Percentiles rank a stretch among this genome's conserved stretches.
Conservation (phyloP, 2,329 filamentous ascomycete genomes). For the Penicillium verrucosum region DNA sequence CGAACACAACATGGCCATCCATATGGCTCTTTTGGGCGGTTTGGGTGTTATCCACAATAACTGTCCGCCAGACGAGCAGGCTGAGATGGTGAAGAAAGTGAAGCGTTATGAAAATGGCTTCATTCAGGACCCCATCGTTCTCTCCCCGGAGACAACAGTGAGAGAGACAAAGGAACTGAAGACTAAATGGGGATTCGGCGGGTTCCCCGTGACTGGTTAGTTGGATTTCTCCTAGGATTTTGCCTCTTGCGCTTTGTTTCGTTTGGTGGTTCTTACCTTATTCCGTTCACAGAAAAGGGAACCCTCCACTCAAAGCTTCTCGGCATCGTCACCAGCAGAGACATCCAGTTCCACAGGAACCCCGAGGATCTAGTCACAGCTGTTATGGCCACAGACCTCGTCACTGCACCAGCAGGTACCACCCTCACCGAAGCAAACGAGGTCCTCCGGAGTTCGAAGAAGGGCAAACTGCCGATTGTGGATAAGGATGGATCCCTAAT, state of each 20-base stretch:
- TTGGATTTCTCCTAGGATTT: not conserved
- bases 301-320: conserved; percentile 92
- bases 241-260: not conserved
- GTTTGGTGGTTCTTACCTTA: not conserved
- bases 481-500: conserved; percentile 80
- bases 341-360: conserved; percentile 93
- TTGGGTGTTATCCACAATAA: conserved; percentile 95
- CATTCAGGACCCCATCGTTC: conserved; percentile 92
- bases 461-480: conserved; percentile 94
- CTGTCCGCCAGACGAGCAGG: conserved; percentile 94
- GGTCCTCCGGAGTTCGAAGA: conserved; percentile 92
- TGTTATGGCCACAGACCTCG: conserved; percentile 93
- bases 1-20: conserved; percentile 98
- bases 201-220: conserved; percentile 97
- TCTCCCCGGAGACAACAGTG: conserved; percentile 81
- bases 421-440: conserved; percentile 85
- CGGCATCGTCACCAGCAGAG: conserved; percentile 95
- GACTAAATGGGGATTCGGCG: conserved; percentile 97
- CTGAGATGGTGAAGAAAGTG: conserved; percentile 98
- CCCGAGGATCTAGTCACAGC: conserved; percentile 68
- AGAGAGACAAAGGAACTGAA: conserved; percentile 88
- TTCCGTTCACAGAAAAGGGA: conserved; percentile 66
- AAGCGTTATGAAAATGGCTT: conserved; percentile 99
- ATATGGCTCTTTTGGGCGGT: conserved; percentile 61
- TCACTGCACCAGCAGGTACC: conserved; percentile 81